phyloP scores from a whole-genome alignment of 2,329 filamentous ascomycete species.

The Ophiostoma novo-ulmi region DNA sequence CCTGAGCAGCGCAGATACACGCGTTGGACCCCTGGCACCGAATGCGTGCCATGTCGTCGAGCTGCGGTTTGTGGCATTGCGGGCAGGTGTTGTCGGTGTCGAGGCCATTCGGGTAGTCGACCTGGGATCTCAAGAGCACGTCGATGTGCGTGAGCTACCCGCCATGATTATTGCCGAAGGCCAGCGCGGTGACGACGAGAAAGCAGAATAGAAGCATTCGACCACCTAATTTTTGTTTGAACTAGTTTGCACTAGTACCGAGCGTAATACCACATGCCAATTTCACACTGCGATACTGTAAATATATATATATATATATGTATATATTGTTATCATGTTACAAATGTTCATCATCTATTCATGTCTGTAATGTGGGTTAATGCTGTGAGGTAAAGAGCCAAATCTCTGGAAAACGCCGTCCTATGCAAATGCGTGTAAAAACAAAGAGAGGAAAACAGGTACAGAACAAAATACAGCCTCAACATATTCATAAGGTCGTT shows the following conservation, averaged over 20 bases:
- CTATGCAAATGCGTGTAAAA: conserved; percentile 16
- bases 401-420: conserved; percentile 12
- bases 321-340: not conserved
- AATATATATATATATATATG: not conserved
- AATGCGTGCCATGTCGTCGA: conserved; percentile 69
- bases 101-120: conserved; percentile 71
- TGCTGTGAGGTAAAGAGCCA: not conserved
- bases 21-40: conserved; percentile 66
- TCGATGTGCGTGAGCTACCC: conserved; percentile 70
- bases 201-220: not conserved
- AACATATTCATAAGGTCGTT: conserved; percentile 11
- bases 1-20: conserved; percentile 64
- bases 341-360: not conserved
- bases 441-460: not conserved
- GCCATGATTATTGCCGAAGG: conserved; percentile 52
- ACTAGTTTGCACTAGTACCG: not conserved
- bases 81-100: conserved; percentile 61
- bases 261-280: not conserved
- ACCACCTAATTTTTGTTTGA: not conserved
- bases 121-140: conserved; percentile 66
- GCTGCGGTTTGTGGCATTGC: conserved; percentile 64
- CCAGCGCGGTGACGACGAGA: conserved; percentile 28
- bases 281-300: not conserved
- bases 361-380: not conserved
- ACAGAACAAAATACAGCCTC: not conserved